phyloP scores from a whole-genome alignment of 345 rosid genomes.

The Ceriops tagal region DNA sequence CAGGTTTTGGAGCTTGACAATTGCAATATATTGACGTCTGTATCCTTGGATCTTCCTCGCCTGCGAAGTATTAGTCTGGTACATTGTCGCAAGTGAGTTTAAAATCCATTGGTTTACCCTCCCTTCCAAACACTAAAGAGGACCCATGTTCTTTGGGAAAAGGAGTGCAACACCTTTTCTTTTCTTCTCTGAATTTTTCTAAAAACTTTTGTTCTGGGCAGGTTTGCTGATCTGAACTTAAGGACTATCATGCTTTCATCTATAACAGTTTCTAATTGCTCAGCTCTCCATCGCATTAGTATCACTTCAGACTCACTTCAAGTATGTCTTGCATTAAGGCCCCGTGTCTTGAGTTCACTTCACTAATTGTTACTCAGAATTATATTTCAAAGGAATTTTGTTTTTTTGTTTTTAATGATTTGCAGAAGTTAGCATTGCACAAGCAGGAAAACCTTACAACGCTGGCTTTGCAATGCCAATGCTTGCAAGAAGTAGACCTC shows the following conservation, averaged over 20 bases:
- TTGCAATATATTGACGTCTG: slow-evolving; percentile 81
- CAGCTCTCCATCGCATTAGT: slow-evolving; percentile 70
- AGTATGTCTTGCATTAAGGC: slow-evolving; percentile 37
- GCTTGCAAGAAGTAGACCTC: slow-evolving; percentile 90
- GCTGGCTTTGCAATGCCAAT: slow-evolving; percentile 68
- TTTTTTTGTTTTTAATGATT: not conserved
- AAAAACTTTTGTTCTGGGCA: slow-evolving; percentile 17
- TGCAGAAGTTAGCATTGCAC: slow-evolving; percentile 82
- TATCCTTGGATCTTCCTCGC: slow-evolving; percentile 78
- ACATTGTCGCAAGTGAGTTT: slow-evolving; percentile 33
- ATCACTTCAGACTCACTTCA: slow-evolving; percentile 75
- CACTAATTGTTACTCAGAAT: slow-evolving; percentile 1
- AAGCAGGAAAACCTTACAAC: slow-evolving; percentile 87
- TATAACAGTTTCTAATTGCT: slow-evolving; percentile 77
- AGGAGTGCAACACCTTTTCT: too few species aligned
- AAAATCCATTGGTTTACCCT: slow-evolving; percentile 11
- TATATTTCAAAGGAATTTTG: slow-evolving; percentile 7
- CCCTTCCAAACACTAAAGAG: not conserved
- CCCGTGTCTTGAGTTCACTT: slow-evolving; percentile 6
- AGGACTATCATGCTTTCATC: slow-evolving; percentile 69
- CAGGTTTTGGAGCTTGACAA: slow-evolving; percentile 95
- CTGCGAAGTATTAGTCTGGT: slow-evolving; percentile 76
- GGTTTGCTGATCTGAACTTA: slow-evolving; percentile 80
- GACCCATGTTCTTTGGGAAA: not conserved
- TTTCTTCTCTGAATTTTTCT: not conserved